These are phyloP conservation scores for Ophiostoma ips DNA, from an alignment of 2,329 filamentous ascomycete genomes.

Conservation along the genomic window DNA sequence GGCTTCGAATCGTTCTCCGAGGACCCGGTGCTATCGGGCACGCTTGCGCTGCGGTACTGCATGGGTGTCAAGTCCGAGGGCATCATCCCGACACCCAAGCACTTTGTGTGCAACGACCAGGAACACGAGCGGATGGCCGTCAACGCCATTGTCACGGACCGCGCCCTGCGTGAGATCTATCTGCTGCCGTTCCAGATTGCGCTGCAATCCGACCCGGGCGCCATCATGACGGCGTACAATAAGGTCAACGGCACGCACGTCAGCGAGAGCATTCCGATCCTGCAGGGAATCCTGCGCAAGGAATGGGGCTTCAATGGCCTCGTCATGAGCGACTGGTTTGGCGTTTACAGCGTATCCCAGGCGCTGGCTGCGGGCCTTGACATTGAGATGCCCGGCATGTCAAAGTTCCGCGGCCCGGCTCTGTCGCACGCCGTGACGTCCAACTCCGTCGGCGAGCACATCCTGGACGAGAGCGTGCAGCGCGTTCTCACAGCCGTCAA, in stretches of 20 bases:
- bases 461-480: conserved; percentile 18
- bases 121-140: conserved; percentile 24
- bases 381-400: conserved; percentile 21
- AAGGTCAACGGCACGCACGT: conserved; percentile 26
- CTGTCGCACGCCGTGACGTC: conserved; percentile 4
- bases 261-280: conserved; percentile 22
- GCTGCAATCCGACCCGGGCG: conserved; percentile 13
- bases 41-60: conserved; percentile 21
- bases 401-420: conserved; percentile 16
- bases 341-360: conserved; percentile 17
- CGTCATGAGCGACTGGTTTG: conserved; percentile 27
- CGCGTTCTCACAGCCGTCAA: conserved; percentile 17
- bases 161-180: conserved; percentile 27
- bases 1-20: conserved; percentile 27
- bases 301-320: conserved; percentile 26
- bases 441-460: conserved; percentile 15
- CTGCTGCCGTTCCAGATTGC: conserved; percentile 26
- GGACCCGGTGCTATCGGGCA: conserved; percentile 26
- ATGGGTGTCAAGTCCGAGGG: conserved; percentile 23
- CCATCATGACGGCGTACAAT: conserved; percentile 27
- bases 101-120: conserved; percentile 28
- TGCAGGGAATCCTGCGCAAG: conserved; percentile 22
- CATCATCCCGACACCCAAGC: conserved; percentile 26
- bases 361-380: conserved; percentile 16
- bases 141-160: conserved; percentile 23